These are phyloP conservation scores for Leccinum truebloodii DNA, from an alignment of 768 basidiomycete species.

Conservation along the genomic window DNA sequence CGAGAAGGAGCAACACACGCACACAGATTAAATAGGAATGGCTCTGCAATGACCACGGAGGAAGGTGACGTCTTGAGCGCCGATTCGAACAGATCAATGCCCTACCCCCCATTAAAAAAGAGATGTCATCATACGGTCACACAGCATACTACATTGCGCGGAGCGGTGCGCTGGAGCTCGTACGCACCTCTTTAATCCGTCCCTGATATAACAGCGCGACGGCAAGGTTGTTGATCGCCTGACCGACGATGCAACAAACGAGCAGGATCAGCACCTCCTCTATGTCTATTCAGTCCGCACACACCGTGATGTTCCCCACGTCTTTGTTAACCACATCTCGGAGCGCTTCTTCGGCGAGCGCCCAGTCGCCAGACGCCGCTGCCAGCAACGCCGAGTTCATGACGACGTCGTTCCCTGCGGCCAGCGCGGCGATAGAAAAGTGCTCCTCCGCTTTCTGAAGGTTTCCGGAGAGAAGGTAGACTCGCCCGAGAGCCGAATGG, in stretches of 20 bases:
- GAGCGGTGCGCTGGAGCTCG: neutral
- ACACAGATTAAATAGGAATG: constrained; percentile 87
- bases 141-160: no score
- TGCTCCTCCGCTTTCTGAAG: constrained; percentile 58
- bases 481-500: constrained; percentile 68
- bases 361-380: constrained; percentile 73
- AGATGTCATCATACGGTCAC: no score
- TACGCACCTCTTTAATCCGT: constrained; percentile 63
- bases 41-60: constrained; percentile 73
- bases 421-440: constrained; percentile 43
- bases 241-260: neutral
- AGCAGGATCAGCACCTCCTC: neutral
- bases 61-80: constrained; percentile 66
- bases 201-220: constrained; percentile 74
- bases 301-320: constrained; percentile 59
- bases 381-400: constrained; percentile 72
- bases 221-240: constrained; percentile 79
- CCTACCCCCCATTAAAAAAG: constrained; percentile 39
- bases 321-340: constrained; percentile 48
- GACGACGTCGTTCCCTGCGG: constrained; percentile 46
- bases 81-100: constrained; percentile 66
- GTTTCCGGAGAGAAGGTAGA: constrained; percentile 78
- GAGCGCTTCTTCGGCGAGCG: constrained; percentile 47
- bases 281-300: neutral
- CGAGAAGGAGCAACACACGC: constrained; percentile 25